phyloP scores from a whole-genome alignment of 2,329 filamentous ascomycete species.

The Fusarium abutilonis region DNA sequence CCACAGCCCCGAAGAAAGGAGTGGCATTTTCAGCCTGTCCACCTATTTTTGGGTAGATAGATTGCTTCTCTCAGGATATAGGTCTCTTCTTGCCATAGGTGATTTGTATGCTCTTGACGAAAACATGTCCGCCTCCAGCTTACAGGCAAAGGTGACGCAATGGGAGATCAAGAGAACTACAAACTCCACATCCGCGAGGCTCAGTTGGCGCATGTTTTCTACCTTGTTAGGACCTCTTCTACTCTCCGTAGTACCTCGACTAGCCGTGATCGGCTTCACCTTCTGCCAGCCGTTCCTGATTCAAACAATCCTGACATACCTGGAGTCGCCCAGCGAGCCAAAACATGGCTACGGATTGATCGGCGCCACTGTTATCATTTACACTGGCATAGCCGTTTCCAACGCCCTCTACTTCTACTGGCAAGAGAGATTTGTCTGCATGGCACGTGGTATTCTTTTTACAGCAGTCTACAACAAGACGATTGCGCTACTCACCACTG shows the following conservation, averaged over 20 bases:
- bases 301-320: constrained; percentile 47
- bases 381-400: constrained; percentile 49
- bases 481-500: constrained; percentile 28
- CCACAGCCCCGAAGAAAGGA: constrained; percentile 44
- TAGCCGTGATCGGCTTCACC: constrained; percentile 50
- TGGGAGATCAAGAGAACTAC: no score
- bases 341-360: constrained; percentile 48
- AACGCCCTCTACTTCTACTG: constrained; percentile 49
- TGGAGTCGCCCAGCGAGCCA: constrained; percentile 43
- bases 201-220: no score
- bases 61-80: constrained; percentile 28
- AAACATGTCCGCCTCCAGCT: neutral
- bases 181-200: neutral
- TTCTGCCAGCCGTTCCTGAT: constrained; percentile 54
- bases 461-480: constrained; percentile 49
- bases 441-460: constrained; percentile 46
- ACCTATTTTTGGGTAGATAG: constrained; percentile 46
- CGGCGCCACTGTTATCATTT: constrained; percentile 47
- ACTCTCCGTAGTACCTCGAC: constrained; percentile 46
- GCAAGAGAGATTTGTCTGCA: constrained; percentile 44
- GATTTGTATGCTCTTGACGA: constrained; percentile 9
- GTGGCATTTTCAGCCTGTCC: constrained; percentile 37
- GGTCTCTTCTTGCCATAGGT: neutral
- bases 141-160: neutral
- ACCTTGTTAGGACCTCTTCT: no score